Evolutionary conservation across 371 early-diverging fungal species (phyloP), one percentile per base, ranked within the genome.

Genomic region (Mortierella sp.): DNA sequence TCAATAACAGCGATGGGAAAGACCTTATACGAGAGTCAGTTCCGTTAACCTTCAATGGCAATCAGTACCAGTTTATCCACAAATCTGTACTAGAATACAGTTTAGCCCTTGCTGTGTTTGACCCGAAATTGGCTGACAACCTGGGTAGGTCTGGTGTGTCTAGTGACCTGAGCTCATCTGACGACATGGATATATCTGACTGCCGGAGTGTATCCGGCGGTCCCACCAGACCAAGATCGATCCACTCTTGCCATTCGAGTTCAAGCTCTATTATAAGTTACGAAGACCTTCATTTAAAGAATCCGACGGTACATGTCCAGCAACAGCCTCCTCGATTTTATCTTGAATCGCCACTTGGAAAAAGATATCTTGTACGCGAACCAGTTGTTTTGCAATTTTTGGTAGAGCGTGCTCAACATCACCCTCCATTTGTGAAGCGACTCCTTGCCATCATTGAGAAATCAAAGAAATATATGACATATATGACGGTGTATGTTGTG

Each of bases 11-110:
- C 5, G 18, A 30, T 37, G 52, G 24, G 26, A 62, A 18, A 2
- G 16, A 22, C 3, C 26, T 69, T 43, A 12, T 69, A 26, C 62
- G 22, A 2, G 39, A 62, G 6, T 22, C 62, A 14, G 28, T 52
- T 24, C 70, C 70, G 5, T 37, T 69, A 0, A 30, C 20, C 3
- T 62, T 62, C 49, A 39, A 20, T 40, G 70, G 70, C 8, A 62
- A 11, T 20, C 62, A 69, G 30, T 62, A 54, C 30, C 63, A 62
- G 3, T 69, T 69, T 40, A 62, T 69, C 43, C 70, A 69, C 22
- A 18, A 28, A 10, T 69, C 70, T 2, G n/a, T 69, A 0, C 55
- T 62, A 6, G 70, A 69, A 11, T 55, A 69, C n/a, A 32, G 45
- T 3, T 28, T 64, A 9, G 2, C 64, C 1, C 64, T 22, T 20